Conservation (phyloP, 78 protist genomes). For the Dictyostelium brefeldianum region DNA sequence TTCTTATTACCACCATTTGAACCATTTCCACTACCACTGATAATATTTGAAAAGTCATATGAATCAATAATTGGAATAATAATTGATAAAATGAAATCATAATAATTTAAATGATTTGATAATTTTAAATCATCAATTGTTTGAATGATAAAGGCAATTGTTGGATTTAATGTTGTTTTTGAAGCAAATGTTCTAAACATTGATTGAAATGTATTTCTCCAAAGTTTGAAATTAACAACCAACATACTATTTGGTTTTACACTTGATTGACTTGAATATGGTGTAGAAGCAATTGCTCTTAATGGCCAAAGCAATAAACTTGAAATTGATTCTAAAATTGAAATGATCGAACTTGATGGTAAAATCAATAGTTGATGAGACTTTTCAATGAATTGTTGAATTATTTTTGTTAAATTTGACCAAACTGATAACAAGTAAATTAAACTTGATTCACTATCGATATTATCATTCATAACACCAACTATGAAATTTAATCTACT, state of each 20-base stretch:
- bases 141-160: neutral
- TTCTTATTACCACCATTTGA: neutral
- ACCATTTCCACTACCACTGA: neutral
- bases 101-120: neutral
- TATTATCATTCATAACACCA: constrained; percentile 13
- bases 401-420: neutral
- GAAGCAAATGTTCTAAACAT: neutral
- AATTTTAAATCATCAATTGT: neutral
- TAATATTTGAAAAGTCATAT: neutral
- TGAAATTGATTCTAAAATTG: neutral
- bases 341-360: neutral
- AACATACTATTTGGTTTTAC: neutral
- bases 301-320: constrained; percentile 41
- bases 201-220: constrained; percentile 6
- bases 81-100: constrained; percentile 13
- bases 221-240: neutral
- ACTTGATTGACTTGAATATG: neutral
- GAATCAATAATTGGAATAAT: neutral
- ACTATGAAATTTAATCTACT: neutral
- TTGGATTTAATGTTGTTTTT: neutral
- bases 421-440: constrained; percentile 28
- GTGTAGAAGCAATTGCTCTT: neutral
- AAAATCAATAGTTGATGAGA: constrained; percentile 11
- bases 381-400: constrained; percentile 21
- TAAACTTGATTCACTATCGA: neutral